Evolutionary conservation across 2,329 filamentous ascomycete species (phyloP), one percentile per base, ranked within the genome.

Genomic region (Ophioceras dolichostomum): DNA sequence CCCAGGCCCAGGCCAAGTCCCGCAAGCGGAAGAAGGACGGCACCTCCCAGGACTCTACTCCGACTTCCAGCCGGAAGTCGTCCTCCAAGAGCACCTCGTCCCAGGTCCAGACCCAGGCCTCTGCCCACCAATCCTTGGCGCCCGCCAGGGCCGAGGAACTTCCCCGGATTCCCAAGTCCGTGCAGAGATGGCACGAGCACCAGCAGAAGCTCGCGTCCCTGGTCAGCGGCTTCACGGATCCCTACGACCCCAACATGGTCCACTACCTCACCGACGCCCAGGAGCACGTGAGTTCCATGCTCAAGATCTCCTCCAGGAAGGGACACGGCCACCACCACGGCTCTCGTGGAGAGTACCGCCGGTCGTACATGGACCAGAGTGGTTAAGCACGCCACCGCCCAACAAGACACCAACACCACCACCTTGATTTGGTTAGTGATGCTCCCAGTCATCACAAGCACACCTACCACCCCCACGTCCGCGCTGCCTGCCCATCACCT

Each of bases 181-280:
- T 67, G 37, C 64, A 72, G 42, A 62, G 71, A 47, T 76, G 71
- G 72, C 59, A 71, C 49, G 70, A 77, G 45, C 74, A 79, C 57
- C 78, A 73, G 56, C 70, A 68, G 50, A 68, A 67, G 27, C 68
- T 85, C 35, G 70, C 80, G 47, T 65, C 65, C 42, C 70, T 82
- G 29, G 61, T 79, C 32, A 58, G 61, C 37, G 59, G 57, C 33
- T 63, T 70, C 41, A 54, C 49, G 46, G 63, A 66, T 49, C 69
- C 70, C 13, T 63, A 67, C 44, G 68, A 72, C 43, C 55, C 62
- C 37, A 62, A 70, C 43, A 70, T 68, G 43, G 56, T 74, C 43
- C 62, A 72, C 42, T 65, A 70, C 39, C 64, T 79, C 48, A 56
- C 54, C 41, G 62, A 65, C 40, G 64, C 70, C 36, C 65, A 70